Base-by-base conservation (phyloP, 1,284 basidiomycete genomes). In the Mycena sp. region DNA sequence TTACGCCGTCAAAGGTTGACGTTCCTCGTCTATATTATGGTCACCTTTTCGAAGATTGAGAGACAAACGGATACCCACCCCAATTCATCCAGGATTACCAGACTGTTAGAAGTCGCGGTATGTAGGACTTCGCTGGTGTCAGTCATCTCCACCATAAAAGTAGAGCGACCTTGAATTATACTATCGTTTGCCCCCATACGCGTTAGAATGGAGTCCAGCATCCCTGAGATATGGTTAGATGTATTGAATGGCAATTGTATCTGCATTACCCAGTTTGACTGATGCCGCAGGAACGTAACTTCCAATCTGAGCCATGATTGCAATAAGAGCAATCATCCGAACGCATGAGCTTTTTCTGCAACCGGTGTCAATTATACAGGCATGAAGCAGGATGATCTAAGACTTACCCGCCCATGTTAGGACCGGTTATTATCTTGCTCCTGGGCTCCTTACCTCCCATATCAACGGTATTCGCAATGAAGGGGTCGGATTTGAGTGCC, bases 121-220 rank as follows among this genome's bases (percentile, higher is more conserved):
- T 87, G 84, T 17, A 99, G 77, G 60, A 99, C 96, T 67, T 98
- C 94, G 70, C 91, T 92, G 0, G 96, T 98, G 76, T 99, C 96
- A 9, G 90, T 85, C 81, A 99, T 91, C 78, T 99, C 97, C 1
- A 98, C 93, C 66, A 67, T 57, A 5, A 58, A 57, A 21, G 43
- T 60, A 41, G 17, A 58, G 21, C 55, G 23, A 19, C 58, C 63
- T 25, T 26, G 26, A 40, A 54, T 67, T 41, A 46, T 30, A 23
- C 40, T 43, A 53, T 45, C 71, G 83, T 64, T 69, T 87, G 90
- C 91, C 70, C 89, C 93, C 94, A 95, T 94, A 52, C 95, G 83
- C 1, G 95, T 96, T 21, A 93, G 83, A 14, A 99, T 88, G 0
- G 90, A 88, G 73, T 99, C 96, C 58, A 95, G 83, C 45, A 59